A percentile compares a stretch with the other conserved stretches of the same genome.
Conservation (phyloP, 495 filamentous ascomycete species). For the Jackrogersella multiformis region DNA sequence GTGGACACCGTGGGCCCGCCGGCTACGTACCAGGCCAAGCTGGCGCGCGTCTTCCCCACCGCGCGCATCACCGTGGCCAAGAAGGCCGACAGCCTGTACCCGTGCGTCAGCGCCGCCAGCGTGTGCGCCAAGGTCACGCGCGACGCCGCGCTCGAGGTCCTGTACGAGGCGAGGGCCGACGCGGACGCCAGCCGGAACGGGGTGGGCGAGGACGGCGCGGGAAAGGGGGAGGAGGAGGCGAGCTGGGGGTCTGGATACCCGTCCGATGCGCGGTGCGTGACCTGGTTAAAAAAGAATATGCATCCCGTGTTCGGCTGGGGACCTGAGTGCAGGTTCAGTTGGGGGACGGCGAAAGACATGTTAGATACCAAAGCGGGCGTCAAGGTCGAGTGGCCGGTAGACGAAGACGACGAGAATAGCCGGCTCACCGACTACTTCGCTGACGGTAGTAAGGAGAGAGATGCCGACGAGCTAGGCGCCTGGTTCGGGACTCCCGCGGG, state of each 20-base stretch:
- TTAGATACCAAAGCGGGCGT: conserved; percentile 71
- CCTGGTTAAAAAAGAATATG: conserved; percentile 86
- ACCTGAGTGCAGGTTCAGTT: conserved; percentile 89
- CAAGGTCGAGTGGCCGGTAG: conserved; percentile 84
- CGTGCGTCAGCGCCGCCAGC: conserved; percentile 90
- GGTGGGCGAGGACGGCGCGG: conserved; percentile 37
- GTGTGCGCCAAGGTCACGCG: conserved; percentile 96
- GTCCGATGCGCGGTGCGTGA: conserved; percentile 80
- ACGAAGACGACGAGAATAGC: conserved; percentile 70
- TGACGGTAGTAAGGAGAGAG: conserved; percentile 55
- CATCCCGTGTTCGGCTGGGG: conserved; percentile 97
- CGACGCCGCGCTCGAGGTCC: conserved; percentile 84
- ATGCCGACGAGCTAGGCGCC: conserved; percentile 62
- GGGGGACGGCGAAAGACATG: conserved; percentile 94
- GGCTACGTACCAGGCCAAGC: conserved; percentile 79
- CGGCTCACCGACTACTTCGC: conserved; percentile 79
- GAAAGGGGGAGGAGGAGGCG: conserved; percentile 39
- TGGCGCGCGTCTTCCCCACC: conserved; percentile 85
- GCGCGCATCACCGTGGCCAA: conserved; percentile 87
- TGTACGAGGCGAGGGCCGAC: conserved; percentile 61
- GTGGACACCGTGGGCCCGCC: conserved; percentile 94
- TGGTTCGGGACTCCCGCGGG: conserved; percentile 72
- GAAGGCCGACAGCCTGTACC: conserved; percentile 94
- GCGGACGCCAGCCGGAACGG: conserved; percentile 30
- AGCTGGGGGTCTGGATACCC: conserved; percentile 94